These are phyloP conservation scores for Alternaria brassicicola DNA, from an alignment of 2,329 filamentous ascomycete genomes.

Conservation along the genomic window DNA sequence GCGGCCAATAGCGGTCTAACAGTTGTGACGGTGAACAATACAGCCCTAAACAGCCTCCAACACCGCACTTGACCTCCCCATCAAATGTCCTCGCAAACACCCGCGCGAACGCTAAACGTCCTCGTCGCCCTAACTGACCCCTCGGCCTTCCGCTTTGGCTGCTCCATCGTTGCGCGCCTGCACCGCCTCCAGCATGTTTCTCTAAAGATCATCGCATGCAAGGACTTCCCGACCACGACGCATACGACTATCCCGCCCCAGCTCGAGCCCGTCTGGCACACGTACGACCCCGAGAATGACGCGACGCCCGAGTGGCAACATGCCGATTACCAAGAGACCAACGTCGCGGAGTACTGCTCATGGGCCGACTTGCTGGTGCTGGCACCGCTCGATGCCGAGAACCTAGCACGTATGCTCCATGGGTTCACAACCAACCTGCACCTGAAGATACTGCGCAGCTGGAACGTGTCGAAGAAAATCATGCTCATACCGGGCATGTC, in stretches of 20 bases:
- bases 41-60: constrained; percentile 9
- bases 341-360: constrained; percentile 73
- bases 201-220: constrained; percentile 40
- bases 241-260: constrained; percentile 29
- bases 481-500: constrained; percentile 89
- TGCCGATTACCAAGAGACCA: constrained; percentile 51
- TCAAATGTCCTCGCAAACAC: constrained; percentile 28
- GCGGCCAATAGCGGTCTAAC: constrained; percentile 34
- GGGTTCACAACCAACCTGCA: constrained; percentile 82
- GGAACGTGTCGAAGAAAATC: constrained; percentile 86
- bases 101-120: constrained; percentile 51
- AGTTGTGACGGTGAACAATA: not conserved
- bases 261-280: constrained; percentile 41
- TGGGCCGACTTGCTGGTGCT: constrained; percentile 90
- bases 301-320: constrained; percentile 33
- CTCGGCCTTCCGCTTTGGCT: constrained; percentile 68
- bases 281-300: constrained; percentile 31
- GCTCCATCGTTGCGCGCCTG: constrained; percentile 69
- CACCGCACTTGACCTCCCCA: constrained; percentile 8
- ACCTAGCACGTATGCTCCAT: constrained; percentile 84
- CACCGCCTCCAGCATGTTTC: constrained; percentile 71
- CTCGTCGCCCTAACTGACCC: constrained; percentile 70
- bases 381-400: constrained; percentile 83
- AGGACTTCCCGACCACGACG: constrained; percentile 31
- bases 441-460: constrained; percentile 80